Percentiles rank a stretch among this genome's conserved stretches.
These are phyloP conservation scores for Pyrenochaeta sp. DNA, from an alignment of 2,329 filamentous ascomycete genomes.

Conservation along the genomic window DNA sequence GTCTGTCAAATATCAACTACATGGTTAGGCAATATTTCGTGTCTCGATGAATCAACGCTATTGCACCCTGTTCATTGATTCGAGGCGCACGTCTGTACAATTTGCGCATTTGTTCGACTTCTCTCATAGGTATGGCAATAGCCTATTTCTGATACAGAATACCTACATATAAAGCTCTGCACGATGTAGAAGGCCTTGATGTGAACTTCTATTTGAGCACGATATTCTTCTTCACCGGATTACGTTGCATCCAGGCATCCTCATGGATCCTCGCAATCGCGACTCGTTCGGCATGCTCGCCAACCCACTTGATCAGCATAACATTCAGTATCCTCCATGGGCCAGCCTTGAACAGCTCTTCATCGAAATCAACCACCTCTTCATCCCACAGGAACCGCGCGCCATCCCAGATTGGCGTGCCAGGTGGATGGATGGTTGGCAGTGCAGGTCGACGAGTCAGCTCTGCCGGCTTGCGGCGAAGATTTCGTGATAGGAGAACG, in stretches of 20 bases:
- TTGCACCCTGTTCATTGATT: too few relatives aligned
- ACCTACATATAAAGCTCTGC: not conserved
- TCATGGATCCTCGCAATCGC: constrained; percentile 45
- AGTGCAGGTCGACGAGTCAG: constrained; percentile 17
- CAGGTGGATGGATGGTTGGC: constrained; percentile 38
- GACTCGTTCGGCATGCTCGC: constrained; percentile 34
- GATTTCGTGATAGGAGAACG: constrained; percentile 38
- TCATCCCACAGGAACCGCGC: constrained; percentile 39
- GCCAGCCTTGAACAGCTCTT: constrained; percentile 24
- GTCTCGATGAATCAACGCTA: too few relatives aligned
- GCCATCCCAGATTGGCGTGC: constrained; percentile 44
- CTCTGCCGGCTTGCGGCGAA: constrained; percentile 26
- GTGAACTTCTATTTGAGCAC: constrained; percentile 26
- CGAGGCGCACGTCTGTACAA: too few relatives aligned
- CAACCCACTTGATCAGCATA: constrained; percentile 42
- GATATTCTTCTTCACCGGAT: constrained; percentile 33
- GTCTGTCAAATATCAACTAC: too few relatives aligned
- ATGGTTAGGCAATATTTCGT: too few relatives aligned
- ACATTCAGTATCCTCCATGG: constrained; percentile 47
- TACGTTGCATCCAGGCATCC: constrained; percentile 34
- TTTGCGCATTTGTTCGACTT: not conserved
- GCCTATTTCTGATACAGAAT: not conserved
- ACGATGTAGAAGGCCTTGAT: too few relatives aligned
- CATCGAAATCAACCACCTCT: constrained; percentile 37
- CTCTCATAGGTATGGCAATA: too few relatives aligned